Evolutionary conservation across 2,329 filamentous ascomycete genomes (phyloP), one percentile per base, ranked within the genome.

Genomic region (Xylaria sp.): DNA sequence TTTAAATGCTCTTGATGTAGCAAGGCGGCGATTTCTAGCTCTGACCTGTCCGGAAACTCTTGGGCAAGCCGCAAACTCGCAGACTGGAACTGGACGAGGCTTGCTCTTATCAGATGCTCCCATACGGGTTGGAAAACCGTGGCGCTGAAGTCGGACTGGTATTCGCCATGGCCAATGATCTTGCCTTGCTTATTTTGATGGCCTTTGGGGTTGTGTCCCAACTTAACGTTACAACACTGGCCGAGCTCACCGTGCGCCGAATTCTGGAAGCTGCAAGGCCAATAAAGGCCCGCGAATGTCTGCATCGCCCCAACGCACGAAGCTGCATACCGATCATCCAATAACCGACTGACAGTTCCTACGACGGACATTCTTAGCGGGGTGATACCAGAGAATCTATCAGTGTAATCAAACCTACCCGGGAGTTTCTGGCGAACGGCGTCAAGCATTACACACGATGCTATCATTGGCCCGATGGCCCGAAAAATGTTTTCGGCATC

Each of bases 361-460:
- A 32, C 45, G 15, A 53, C 43, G 13, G 34, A 39, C 25, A 8
- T n/a, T 41, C 4, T 63, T 13, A 65, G 63, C 12, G 9, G 13
- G n/a, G 36, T 10, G 28, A 48, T 34, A 13, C 9, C 7, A 10
- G 25, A 18, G 23, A 30, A 28, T 41, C n/a, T 18, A 25, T 3
- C 10, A 18, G 18, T 3, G 36, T 28, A 10, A 15, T 61, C 25
- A 2, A 53, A 5, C 57, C 41, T 58, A 75, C 76, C 76, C 23
- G 76, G 74, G 34, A 78, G 63, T 41, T 76, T 74, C 53, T 78
- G 77, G 18, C 76, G 73, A 9, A 77, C 76, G 7, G 77, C 75
- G 55, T 78, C 77, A 28, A 78, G 73, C 76, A 78, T 77, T 58
- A 78, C 74, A 43, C 76, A 78, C 0, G 75, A 77, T 18, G 76